Conservation (phyloP, 495 filamentous ascomycete genomes). For the Stereocaulon alpinum region DNA sequence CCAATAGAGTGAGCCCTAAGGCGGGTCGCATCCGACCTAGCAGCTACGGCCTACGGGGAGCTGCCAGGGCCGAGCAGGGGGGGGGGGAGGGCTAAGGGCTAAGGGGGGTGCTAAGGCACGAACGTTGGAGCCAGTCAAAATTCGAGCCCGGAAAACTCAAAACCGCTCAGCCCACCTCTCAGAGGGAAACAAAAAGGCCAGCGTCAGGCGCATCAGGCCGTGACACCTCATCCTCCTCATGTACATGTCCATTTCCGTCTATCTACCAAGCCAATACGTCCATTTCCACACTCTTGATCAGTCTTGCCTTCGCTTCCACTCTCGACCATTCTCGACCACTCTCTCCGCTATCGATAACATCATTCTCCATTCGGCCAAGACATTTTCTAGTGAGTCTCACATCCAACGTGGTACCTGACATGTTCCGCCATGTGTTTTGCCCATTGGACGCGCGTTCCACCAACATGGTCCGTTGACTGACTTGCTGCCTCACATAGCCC, state of each 20-base stretch:
- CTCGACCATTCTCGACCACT: not conserved
- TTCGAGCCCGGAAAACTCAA: not conserved
- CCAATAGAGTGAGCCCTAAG: not conserved
- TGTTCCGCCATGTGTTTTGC: not conserved
- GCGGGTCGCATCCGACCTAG: not conserved
- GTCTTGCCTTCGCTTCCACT: not conserved
- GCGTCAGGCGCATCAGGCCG: conserved; percentile 13
- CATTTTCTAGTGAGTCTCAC: conserved; percentile 3
- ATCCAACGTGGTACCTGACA: not conserved
- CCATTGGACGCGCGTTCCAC: not conserved
- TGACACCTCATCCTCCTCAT: conserved; percentile 7
- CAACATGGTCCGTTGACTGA: not conserved
- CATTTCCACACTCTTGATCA: not conserved
- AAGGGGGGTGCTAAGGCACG: not conserved
- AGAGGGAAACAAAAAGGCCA: conserved; percentile 1
- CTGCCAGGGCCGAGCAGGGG: not conserved
- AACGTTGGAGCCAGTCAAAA: conserved; percentile 4
- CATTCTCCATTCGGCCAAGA: not conserved
- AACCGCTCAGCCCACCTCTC: not conserved
- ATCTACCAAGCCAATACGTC: not conserved
- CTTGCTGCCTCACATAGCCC: not conserved
- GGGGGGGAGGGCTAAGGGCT: not conserved
- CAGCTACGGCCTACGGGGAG: not conserved
- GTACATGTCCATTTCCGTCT: conserved; percentile 4
- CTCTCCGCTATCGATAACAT: not conserved